Evolutionary conservation across 805 yeast species (phyloP).

Genomic region (Kodamaea fukazawae): DNA sequence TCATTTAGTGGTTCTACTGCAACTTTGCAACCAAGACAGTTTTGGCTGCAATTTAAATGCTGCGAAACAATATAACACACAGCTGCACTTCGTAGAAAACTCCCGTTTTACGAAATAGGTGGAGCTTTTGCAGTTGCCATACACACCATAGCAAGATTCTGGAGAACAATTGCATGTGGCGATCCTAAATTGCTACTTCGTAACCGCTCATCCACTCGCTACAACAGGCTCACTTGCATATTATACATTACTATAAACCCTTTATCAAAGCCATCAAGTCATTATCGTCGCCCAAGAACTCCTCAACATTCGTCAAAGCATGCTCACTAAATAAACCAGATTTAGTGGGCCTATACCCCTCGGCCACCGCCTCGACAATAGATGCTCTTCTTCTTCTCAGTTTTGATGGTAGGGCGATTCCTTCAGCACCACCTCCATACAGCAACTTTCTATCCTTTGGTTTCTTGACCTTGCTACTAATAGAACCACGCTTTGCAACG

Average conservation of each 20-base stretch:
- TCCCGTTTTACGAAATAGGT: no score
- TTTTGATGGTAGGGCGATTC: constrained; percentile 22
- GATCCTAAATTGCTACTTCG: no score
- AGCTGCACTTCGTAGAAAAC: no score
- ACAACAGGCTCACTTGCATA: no score
- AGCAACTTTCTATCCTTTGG: constrained; percentile 4
- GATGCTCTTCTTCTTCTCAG: constrained; percentile 58
- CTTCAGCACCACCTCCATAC: constrained; percentile 3
- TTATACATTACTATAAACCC: constrained; percentile 16
- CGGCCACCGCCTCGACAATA: constrained; percentile 70
- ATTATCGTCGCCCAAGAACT: constrained; percentile 53
- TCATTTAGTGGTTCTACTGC: no score
- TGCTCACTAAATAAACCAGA: constrained; percentile 76
- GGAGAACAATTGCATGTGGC: no score
- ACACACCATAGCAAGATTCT: no score
- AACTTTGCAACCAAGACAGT: no score
- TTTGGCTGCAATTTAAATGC: no score
- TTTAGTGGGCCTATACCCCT: constrained; percentile 71
- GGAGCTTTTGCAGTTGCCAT: no score
- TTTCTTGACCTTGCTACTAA: constrained; percentile 6
- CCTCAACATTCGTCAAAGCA: constrained; percentile 72
- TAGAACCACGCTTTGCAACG: constrained; percentile 9
- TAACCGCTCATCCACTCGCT: no score
- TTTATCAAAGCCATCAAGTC: constrained; percentile 44
- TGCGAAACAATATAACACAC: no score